Evolutionary conservation across 768 basidiomycete genomes (phyloP).

Genomic region (Phlebiopsis flavidoalba): DNA sequence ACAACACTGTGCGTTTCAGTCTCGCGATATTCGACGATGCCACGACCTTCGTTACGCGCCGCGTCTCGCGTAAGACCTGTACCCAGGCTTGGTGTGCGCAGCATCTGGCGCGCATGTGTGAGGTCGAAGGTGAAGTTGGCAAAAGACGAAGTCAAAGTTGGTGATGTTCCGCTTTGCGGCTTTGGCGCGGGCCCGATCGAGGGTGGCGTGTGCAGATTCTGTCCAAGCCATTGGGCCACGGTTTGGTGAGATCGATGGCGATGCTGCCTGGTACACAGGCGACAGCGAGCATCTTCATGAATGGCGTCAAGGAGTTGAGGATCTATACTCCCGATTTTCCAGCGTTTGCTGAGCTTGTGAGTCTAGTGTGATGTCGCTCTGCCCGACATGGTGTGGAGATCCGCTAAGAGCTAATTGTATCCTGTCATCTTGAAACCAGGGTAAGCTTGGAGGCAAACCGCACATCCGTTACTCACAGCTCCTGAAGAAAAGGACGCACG

Average conservation of each 20-base stretch:
- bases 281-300: constrained; percentile 41
- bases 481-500: too few relatives aligned
- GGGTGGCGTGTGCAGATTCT: constrained; percentile 20
- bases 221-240: constrained; percentile 37
- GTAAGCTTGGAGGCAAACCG: too few relatives aligned
- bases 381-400: neutral
- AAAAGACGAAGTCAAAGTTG: constrained; percentile 35
- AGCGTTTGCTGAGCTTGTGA: constrained; percentile 20
- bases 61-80: too few relatives aligned
- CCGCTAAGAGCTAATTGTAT: neutral
- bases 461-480: too few relatives aligned
- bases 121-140: constrained; percentile 37
- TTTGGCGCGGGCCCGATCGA: constrained; percentile 28
- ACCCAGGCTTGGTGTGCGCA: constrained; percentile 21
- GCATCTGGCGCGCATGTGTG: constrained; percentile 44
- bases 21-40: too few relatives aligned
- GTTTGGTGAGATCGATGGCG: constrained; percentile 36
- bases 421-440: neutral
- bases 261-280: constrained; percentile 52
- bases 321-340: constrained; percentile 33
- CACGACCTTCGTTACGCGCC: too few relatives aligned
- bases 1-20: too few relatives aligned
- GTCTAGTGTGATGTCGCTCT: neutral
- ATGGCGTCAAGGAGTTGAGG: constrained; percentile 29
- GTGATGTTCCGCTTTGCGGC: constrained; percentile 24